A percentile compares a stretch with the other conserved stretches of the same genome.
These are phyloP conservation scores for Trichocomaceae sp. DNA, from an alignment of 2,329 filamentous ascomycete genomes.

Conservation along the genomic window DNA sequence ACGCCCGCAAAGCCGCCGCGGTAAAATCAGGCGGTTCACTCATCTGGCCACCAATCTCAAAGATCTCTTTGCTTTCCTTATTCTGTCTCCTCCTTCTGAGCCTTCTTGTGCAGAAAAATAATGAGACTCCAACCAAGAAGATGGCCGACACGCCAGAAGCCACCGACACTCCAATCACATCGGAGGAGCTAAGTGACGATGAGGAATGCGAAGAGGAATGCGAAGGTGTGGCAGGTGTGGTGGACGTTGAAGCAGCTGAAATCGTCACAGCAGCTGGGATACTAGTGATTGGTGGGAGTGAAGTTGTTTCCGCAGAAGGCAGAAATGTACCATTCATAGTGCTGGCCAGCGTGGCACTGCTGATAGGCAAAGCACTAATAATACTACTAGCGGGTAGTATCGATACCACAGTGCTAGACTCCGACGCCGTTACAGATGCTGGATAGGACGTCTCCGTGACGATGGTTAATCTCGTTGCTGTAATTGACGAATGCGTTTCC, in stretches of 20 bases:
- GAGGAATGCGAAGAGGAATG: slow-evolving; percentile 9
- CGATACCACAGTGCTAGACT: not conserved
- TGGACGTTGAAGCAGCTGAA: not conserved
- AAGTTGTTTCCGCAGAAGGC: slow-evolving; percentile 1
- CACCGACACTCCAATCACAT: slow-evolving; percentile 33
- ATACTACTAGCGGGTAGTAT: not conserved
- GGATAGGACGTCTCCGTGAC: slow-evolving; percentile 9
- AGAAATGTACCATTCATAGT: not conserved
- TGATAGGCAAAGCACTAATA: not conserved
- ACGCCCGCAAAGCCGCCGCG: slow-evolving; percentile 16
- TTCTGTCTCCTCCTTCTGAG: slow-evolving; percentile 21
- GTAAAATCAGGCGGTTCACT: slow-evolving; percentile 30
- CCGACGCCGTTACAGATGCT: slow-evolving; percentile 13
- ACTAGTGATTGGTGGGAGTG: not conserved
- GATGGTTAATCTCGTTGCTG: slow-evolving; percentile 25
- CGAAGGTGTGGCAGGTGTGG: not conserved
- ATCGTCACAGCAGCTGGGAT: not conserved
- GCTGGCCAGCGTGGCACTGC: not conserved
- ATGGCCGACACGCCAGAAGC: slow-evolving; percentile 29
- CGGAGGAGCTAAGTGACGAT: slow-evolving; percentile 22
- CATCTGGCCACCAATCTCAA: slow-evolving; percentile 37
- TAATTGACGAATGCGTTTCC: slow-evolving; percentile 32
- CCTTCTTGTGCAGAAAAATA: slow-evolving; percentile 28
- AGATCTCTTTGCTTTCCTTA: slow-evolving; percentile 22
- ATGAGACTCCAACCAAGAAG: slow-evolving; percentile 28